Evolutionary conservation across 1,284 basidiomycete genomes (phyloP).

Genomic region (Leccinum pachyderme): DNA sequence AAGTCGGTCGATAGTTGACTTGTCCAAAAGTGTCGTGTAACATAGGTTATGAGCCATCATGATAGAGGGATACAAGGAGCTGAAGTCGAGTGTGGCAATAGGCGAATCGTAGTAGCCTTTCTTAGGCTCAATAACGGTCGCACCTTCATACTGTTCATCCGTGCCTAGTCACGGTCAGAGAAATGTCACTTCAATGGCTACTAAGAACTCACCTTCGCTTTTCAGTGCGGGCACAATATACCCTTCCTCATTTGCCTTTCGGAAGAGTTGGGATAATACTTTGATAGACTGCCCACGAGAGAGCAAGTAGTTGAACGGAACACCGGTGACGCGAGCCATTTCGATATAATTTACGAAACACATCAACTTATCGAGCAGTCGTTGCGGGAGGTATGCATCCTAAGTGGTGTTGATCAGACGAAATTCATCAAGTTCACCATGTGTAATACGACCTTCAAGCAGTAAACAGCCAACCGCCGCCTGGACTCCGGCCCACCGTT

Average conservation of each 20-base stretch:
- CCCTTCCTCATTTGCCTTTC: conserved; percentile 84
- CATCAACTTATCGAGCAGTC: conserved; percentile 94
- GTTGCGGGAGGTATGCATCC: conserved; percentile 96
- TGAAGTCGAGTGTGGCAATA: conserved; percentile 96
- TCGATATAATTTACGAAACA: conserved; percentile 96
- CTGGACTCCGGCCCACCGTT: conserved; percentile 92
- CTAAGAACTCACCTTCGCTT: conserved; percentile 61
- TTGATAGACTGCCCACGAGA: conserved; percentile 95
- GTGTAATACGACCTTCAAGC: conserved; percentile 71
- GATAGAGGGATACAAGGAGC: conserved; percentile 95
- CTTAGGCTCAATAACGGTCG: conserved; percentile 93
- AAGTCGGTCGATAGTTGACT: conserved; percentile 72
- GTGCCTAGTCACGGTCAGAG: conserved; percentile 48
- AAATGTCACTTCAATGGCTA: neutral
- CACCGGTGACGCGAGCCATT: conserved; percentile 94
- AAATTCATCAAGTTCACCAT: neutral
- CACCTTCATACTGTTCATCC: conserved; percentile 96
- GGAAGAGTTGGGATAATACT: conserved; percentile 89
- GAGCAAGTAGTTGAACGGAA: conserved; percentile 94
- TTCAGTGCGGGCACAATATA: conserved; percentile 85
- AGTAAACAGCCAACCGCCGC: conserved; percentile 90
- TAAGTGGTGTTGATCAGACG: conserved; percentile 31
- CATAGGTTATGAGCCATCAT: conserved; percentile 99
- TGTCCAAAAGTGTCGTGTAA: conserved; percentile 90
- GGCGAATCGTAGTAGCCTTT: conserved; percentile 93